Conservation (phyloP, 2,329 filamentous ascomycete genomes). For the Aurifilum marmelostoma region DNA sequence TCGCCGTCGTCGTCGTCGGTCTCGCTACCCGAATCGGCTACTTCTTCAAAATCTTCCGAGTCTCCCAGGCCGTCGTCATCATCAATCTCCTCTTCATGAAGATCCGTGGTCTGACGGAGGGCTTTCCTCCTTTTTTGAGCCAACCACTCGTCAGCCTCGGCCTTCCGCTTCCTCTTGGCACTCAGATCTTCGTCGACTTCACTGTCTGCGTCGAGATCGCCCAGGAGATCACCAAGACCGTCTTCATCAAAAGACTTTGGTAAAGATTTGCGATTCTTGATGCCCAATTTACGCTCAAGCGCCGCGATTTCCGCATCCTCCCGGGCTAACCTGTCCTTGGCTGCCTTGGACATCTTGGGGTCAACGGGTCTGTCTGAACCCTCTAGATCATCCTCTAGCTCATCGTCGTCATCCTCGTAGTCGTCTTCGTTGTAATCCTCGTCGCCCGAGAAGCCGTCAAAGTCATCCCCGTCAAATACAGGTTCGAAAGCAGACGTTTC, state of each 20-base stretch:
- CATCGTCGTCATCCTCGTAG: conserved; percentile 7
- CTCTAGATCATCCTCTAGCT: conserved; percentile 31
- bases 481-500: conserved; percentile 5
- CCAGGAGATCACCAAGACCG: conserved; percentile 78
- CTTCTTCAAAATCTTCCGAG: conserved; percentile 36
- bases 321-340: conserved; percentile 69
- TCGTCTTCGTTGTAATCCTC: conserved; percentile 35
- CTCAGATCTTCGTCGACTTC: conserved; percentile 49
- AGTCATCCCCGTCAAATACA: conserved; percentile 34
- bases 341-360: conserved; percentile 36
- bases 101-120: conserved; percentile 28
- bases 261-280: conserved; percentile 75
- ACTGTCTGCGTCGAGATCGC: conserved; percentile 62
- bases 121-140: conserved; percentile 59
- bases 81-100: conserved; percentile 36
- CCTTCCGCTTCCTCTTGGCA: conserved; percentile 65
- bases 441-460: conserved; percentile 30
- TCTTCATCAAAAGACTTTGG: conserved; percentile 79
- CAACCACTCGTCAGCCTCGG: conserved; percentile 63
- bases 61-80: conserved; percentile 35
- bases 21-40: conserved; percentile 27
- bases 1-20: conserved; percentile 31
- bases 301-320: conserved; percentile 89
- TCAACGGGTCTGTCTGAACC: conserved; percentile 29
- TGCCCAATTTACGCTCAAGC: conserved; percentile 84